Percentiles rank a stretch among this genome's conserved stretches.
Evolutionary conservation across 441 rosid species (phyloP).

Genomic region (Oxalis stricta): DNA sequence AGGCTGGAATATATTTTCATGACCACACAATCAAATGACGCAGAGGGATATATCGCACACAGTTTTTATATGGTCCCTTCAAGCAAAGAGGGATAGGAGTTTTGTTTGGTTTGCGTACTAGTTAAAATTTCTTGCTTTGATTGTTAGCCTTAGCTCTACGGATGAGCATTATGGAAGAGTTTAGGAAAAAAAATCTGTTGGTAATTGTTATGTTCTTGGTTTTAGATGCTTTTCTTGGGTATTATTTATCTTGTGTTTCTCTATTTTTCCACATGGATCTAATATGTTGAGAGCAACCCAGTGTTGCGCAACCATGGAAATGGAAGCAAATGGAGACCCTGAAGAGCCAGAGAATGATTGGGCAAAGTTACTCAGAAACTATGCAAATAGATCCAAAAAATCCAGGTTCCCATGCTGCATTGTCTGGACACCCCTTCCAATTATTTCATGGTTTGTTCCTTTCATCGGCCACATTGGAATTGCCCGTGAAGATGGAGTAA

Average conservation of each 20-base stretch:
- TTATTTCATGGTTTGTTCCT: constrained; percentile 56
- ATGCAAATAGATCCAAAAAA: constrained; percentile 34
- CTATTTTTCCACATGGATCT: not conserved
- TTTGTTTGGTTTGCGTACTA: no score
- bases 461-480: constrained; percentile 59
- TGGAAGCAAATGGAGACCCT: constrained; percentile 40
- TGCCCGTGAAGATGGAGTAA: constrained; percentile 65
- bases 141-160: no score
- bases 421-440: constrained; percentile 65
- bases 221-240: not conserved
- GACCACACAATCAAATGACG: constrained; percentile 11
- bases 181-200: not conserved
- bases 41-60: constrained; percentile 12
- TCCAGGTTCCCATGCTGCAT: constrained; percentile 53
- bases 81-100: no score
- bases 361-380: constrained; percentile 16
- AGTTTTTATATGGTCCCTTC: no score
- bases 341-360: constrained; percentile 27
- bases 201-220: not conserved
- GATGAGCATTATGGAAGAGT: no score
- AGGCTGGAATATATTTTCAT: constrained; percentile 54
- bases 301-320: constrained; percentile 12
- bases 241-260: not conserved
- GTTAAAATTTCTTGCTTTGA: not conserved
- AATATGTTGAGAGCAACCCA: not conserved